These are phyloP conservation scores for Scheffersomyces insectosa DNA, from an alignment of 1,139 yeast genomes.

Conservation along the genomic window DNA sequence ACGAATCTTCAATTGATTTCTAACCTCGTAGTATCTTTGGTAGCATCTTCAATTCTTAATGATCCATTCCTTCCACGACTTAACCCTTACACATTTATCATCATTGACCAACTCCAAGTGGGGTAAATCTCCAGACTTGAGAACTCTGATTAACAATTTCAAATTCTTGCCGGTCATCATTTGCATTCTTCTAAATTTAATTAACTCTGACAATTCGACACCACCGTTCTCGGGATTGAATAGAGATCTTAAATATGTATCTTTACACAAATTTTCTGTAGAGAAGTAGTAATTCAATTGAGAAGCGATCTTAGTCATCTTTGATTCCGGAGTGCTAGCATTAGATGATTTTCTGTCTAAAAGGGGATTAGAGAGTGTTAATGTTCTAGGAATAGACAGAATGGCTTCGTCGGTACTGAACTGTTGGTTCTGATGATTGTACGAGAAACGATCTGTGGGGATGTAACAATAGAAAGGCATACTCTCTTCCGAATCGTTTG, in stretches of 20 bases:
- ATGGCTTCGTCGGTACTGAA: too few species aligned
- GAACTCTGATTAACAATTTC: conserved; percentile 13
- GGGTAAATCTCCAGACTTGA: conserved; percentile 13
- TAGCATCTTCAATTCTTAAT: too few species aligned
- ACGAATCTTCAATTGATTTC: conserved; percentile 37
- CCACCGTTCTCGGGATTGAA: conserved; percentile 20
- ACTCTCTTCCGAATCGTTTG: too few species aligned
- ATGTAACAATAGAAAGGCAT: too few species aligned
- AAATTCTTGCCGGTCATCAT: conserved; percentile 20
- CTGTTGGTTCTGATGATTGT: too few species aligned
- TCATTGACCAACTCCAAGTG: conserved; percentile 17
- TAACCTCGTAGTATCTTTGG: not conserved
- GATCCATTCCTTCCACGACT: conserved; percentile 21
- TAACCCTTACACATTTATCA: conserved; percentile 13
- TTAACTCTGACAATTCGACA: conserved; percentile 15
- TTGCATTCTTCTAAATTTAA: conserved; percentile 20
- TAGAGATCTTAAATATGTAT: conserved; percentile 21
- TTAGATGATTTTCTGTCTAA: too few species aligned
- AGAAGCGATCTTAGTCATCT: conserved; percentile 8
- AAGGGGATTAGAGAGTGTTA: too few species aligned
- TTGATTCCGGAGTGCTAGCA: too few species aligned
- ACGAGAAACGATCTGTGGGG: too few species aligned
- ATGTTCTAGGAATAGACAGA: too few species aligned
- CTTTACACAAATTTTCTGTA: conserved; percentile 25
- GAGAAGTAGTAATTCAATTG: conserved; percentile 29